These are phyloP conservation scores for Kodamaea leandrae DNA, from an alignment of 805 yeast species.

Conservation along the genomic window DNA sequence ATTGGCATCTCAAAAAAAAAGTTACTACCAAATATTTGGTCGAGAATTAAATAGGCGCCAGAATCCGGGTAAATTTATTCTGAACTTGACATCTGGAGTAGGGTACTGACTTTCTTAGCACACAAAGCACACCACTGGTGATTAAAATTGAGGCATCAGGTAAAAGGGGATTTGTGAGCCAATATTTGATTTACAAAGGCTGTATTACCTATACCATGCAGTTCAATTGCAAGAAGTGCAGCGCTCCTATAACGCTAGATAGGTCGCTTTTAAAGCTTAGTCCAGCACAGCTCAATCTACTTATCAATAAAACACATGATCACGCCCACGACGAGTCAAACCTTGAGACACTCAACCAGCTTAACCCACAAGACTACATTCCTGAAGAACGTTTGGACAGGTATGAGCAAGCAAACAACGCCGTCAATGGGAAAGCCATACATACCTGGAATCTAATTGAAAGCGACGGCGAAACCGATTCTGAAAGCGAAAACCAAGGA, in stretches of 20 bases:
- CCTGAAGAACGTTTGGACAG: constrained; percentile 39
- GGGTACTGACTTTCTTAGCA: too few species aligned
- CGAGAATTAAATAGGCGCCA: neutral
- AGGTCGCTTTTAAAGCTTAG: constrained; percentile 51
- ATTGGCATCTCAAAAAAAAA: neutral
- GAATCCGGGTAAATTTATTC: constrained; percentile 5
- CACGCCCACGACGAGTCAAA: constrained; percentile 13
- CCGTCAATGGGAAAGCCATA: constrained; percentile 21
- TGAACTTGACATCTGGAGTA: too few species aligned
- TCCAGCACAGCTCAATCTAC: constrained; percentile 53
- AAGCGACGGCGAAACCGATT: constrained; percentile 22
- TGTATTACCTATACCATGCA: too few species aligned
- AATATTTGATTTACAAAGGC: neutral
- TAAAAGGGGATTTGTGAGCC: too few species aligned
- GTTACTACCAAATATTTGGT: neutral
- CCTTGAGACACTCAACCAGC: constrained; percentile 17
- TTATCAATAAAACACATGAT: constrained; percentile 36
- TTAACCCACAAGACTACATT: constrained; percentile 33
- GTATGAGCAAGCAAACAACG: constrained; percentile 21
- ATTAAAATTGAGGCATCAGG: too few species aligned
- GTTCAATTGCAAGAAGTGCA: constrained; percentile 58
- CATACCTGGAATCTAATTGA: constrained; percentile 30
- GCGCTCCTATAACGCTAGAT: constrained; percentile 55
- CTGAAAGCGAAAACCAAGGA: constrained; percentile 11
- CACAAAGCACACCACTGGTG: too few species aligned